Evolutionary conservation across 495 filamentous ascomycete species (phyloP).

Genomic region (Neurospora sp.): DNA sequence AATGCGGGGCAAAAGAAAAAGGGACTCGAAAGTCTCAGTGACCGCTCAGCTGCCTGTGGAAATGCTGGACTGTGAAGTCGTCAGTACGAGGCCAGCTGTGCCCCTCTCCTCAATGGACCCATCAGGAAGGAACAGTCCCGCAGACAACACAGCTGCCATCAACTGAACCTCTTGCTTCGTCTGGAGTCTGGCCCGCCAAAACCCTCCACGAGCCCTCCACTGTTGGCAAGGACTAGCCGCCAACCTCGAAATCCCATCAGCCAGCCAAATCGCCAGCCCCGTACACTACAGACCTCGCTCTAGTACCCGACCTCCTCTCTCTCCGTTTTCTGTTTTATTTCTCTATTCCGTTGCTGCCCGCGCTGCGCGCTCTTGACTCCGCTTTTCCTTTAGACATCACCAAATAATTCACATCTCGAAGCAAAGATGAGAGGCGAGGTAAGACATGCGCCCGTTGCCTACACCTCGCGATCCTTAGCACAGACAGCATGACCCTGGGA

Average conservation of each 20-base stretch:
- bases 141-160: background rate
- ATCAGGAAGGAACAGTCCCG: slow-evolving; percentile 6
- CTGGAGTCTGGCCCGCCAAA: background rate
- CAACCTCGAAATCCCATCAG: slow-evolving; percentile 1
- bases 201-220: background rate
- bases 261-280: background rate
- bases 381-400: slow-evolving; percentile 4
- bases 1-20: slow-evolving; percentile 4
- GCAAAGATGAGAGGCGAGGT: slow-evolving; percentile 46
- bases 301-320: slow-evolving; percentile 5
- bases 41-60: background rate
- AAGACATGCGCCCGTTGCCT: slow-evolving; percentile 14
- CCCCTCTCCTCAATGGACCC: slow-evolving; percentile 1
- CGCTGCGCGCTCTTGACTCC: slow-evolving; percentile 13
- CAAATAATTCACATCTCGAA: slow-evolving; percentile 5
- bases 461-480: background rate
- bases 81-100: background rate
- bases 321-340: slow-evolving; percentile 2
- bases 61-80: background rate
- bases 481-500: slow-evolving; percentile 4
- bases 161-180: slow-evolving; percentile 8
- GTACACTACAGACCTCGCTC: background rate
- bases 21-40: background rate
- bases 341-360: background rate
- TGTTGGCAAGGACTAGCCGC: background rate